Evolutionary conservation across 2,329 filamentous ascomycete genomes (phyloP), one percentile per base, ranked within the genome.

Genomic region (Cladobotryum protrusum): DNA sequence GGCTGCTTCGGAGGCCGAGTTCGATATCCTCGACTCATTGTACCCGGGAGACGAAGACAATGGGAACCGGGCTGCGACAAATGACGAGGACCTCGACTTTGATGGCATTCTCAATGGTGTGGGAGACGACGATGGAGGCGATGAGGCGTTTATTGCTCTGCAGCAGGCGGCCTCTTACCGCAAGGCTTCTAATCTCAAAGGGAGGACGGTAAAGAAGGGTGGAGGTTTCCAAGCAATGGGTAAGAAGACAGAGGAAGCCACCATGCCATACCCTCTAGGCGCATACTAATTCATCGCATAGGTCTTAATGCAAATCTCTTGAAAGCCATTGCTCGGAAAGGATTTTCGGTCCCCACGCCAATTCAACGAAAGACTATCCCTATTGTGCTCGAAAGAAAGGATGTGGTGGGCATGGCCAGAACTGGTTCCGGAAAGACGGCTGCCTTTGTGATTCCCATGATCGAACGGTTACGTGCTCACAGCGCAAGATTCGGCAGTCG

Each of bases 401-500:
- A 99, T 66, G 91, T 99, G 62, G 81, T 99, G 57, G 93, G 95
- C 53, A 83, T 95, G 71, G 93, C 93, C 58, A 99, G 99, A 77
- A 99, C 99, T 69, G 93, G 93, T 56, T 99, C 93, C 35, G 93
- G 93, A 66, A 99, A 99, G 76, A 99, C 93, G 9, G 93, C 92
- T 18, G 93, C 93, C 18, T 99, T 99, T 67, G 90, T 97, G 20
- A 95, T 99, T 56, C 93, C 93, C 40, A 96, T 99, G 92, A 90
- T 99, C 54, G 89, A 99, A 72, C 87, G 86, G 57, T 74, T 99
- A 54, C 95, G 91, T 68, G 79, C 82, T 19, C 95, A 99, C 67
- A 95, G 87, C 63, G 84, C 85, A 29, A 86, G 86, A 61, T 85
- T 97, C 56, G 93, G 95, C 47, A 83, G 89, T 41, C 81, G 93